A percentile compares a stretch with the other conserved stretches of the same genome.
These are phyloP conservation scores for Corniculantispora saksenae DNA, from an alignment of 2,329 filamentous ascomycete genomes.

Conservation along the genomic window DNA sequence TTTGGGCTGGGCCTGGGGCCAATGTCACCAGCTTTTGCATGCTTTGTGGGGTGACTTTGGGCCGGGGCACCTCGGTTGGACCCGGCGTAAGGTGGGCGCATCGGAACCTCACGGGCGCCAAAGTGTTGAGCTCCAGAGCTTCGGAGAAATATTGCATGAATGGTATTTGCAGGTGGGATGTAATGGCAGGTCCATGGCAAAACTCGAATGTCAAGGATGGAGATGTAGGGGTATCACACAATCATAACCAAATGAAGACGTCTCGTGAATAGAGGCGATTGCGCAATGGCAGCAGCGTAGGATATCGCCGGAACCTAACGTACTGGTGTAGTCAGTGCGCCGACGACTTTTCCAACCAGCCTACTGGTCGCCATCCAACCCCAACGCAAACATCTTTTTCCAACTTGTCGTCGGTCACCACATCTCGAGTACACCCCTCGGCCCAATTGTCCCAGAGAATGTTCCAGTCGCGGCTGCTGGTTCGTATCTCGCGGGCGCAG, in stretches of 20 bases:
- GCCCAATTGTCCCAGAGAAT: conserved; percentile 34
- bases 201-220: no score
- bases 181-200: no score
- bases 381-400: neutral
- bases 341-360: neutral
- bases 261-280: no score
- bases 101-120: conserved; percentile 17
- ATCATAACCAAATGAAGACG: no score
- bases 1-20: no score
- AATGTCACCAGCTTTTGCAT: conserved; percentile 1
- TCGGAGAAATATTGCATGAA: neutral
- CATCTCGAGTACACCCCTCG: conserved; percentile 19
- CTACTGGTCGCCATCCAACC: neutral
- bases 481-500: neutral
- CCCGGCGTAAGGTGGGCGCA: conserved; percentile 15
- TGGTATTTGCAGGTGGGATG: neutral
- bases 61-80: conserved; percentile 19
- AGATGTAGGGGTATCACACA: no score
- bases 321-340: no score
- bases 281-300: no score
- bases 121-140: neutral
- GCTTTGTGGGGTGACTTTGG: conserved; percentile 17
- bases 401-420: neutral
- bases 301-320: no score
- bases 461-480: conserved; percentile 23